Evolutionary conservation across 202 grass and related monocot species (phyloP), one percentile per base, ranked within the genome.

Genomic region (Digitaria exilis): DNA sequence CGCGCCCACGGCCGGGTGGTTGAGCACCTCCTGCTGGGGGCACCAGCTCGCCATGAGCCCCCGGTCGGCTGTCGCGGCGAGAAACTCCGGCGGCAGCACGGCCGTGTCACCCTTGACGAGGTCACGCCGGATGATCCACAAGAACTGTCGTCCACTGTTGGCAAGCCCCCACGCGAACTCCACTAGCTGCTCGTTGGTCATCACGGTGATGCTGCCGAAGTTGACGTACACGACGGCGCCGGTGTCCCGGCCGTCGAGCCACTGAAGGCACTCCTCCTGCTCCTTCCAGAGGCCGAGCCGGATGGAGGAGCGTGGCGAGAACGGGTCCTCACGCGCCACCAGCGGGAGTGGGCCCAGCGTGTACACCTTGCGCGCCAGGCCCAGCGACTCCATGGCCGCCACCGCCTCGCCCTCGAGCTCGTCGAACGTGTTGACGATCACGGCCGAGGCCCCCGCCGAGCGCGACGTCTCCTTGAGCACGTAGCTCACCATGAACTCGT

Each of bases 191-290:
- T 86, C 79, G 77, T 54, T 91, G 32, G 83, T 93, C 83, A 90
- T 90, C 26, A 92, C 78, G 0, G 88, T 91, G 78, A 93, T 90
- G 84, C 95, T 98, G 32, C 95, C 95, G 77, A 93, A 98, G 91
- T 98, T 95, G 30, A 98, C 90, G 57, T 94, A 97, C 9, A 97
- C 82, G 55, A 97, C 90, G 0, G 88, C 87, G 78, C 69, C 73
- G 4, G 76, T 17, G 26, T 49, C 84, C 73, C 86, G 82, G 50
- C 80, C 73, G 65, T 89, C 73, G 15, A 93, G 82, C 93, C 90
- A 96, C 18, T 35, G n/a, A 3, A 93, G 82, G 63, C 86, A 91
- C 64, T 76, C 77, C 4, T 68, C 31, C 65, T 96, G 61, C 73
- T 96, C 93, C 78, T 91, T 93, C 90, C 93, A 96, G 3, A 96